A percentile compares a stretch with the other conserved stretches of the same genome.
These are phyloP conservation scores for Parafenestella ontariensis DNA, from an alignment of 2,329 filamentous ascomycete species.

Conservation along the genomic window DNA sequence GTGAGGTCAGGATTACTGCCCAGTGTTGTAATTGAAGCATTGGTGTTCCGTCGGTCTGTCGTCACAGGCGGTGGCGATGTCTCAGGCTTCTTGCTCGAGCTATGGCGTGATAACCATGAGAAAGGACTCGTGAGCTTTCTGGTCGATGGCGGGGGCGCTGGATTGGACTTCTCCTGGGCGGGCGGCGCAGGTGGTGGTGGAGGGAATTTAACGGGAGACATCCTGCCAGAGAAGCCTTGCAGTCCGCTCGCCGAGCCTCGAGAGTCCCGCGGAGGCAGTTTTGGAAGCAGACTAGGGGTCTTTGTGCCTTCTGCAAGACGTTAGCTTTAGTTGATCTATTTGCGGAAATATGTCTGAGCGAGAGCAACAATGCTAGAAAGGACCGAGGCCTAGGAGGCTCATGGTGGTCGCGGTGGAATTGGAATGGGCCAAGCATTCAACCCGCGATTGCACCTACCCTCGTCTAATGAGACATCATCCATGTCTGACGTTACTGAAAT, in stretches of 20 bases:
- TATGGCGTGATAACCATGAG: conserved; percentile 45
- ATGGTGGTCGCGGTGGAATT: neutral
- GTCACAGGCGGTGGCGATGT: conserved; percentile 62
- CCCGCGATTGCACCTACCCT: conserved; percentile 56
- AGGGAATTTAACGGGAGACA: conserved; percentile 67
- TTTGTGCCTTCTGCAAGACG: conserved; percentile 35
- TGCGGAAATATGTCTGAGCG: neutral
- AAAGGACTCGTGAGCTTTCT: conserved; percentile 76
- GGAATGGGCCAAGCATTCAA: conserved; percentile 6
- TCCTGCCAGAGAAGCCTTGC: conserved; percentile 75
- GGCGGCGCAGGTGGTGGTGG: conserved; percentile 46
- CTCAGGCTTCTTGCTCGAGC: conserved; percentile 65
- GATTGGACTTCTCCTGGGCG: conserved; percentile 34
- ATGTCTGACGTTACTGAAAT: conserved; percentile 64
- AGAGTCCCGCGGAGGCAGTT: conserved; percentile 62
- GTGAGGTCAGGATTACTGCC: conserved; percentile 83
- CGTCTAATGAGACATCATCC: conserved; percentile 70
- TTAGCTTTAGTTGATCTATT: conserved; percentile 22
- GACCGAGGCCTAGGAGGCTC: neutral
- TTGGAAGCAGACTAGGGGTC: conserved; percentile 50
- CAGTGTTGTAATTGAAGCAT: conserved; percentile 78
- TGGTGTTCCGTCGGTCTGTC: conserved; percentile 71
- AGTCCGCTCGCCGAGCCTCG: conserved; percentile 44
- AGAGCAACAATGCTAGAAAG: neutral
- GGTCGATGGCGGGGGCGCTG: conserved; percentile 43